Evolutionary conservation across 768 basidiomycete genomes (phyloP).

Genomic region (Panaeolus cyanescens): DNA sequence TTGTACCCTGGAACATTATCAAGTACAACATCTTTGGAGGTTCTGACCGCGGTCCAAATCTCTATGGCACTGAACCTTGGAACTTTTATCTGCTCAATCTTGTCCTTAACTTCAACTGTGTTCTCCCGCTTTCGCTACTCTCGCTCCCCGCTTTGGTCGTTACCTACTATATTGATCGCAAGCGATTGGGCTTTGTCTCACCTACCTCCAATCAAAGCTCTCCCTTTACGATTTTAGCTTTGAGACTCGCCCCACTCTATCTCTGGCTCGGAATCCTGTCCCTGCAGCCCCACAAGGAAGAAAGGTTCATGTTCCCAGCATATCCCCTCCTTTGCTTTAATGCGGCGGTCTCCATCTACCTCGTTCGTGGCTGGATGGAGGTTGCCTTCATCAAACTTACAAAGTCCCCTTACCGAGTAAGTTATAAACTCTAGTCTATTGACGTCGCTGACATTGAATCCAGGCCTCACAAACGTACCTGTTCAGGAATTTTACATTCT

Average conservation of each 20-base stretch:
- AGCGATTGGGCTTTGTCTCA: constrained; percentile 63
- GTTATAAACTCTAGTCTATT: constrained; percentile 23
- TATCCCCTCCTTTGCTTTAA: constrained; percentile 94
- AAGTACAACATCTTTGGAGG: constrained; percentile 91
- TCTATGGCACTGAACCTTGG: constrained; percentile 92
- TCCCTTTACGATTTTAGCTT: constrained; percentile 72
- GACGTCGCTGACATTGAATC: constrained; percentile 5
- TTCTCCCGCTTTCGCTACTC: constrained; percentile 77
- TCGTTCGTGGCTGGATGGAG: constrained; percentile 88
- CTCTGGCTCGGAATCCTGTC: constrained; percentile 86
- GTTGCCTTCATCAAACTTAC: constrained; percentile 71
- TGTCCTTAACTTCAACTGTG: constrained; percentile 90
- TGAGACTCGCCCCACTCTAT: constrained; percentile 88
- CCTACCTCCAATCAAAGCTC: constrained; percentile 65
- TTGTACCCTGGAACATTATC: constrained; percentile 94
- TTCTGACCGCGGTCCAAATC: constrained; percentile 76
- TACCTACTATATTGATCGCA: constrained; percentile 74
- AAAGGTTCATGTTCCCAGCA: constrained; percentile 96
- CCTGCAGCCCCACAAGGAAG: constrained; percentile 92
- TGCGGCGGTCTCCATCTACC: constrained; percentile 85
- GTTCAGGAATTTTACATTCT: constrained; percentile 77
- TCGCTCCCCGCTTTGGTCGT: constrained; percentile 79
- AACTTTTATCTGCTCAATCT: constrained; percentile 88
- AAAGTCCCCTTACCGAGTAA: constrained; percentile 82
- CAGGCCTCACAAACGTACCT: constrained; percentile 78